These are phyloP conservation scores for Kodamaea suecica DNA, from an alignment of 1,139 yeast species.

Conservation along the genomic window DNA sequence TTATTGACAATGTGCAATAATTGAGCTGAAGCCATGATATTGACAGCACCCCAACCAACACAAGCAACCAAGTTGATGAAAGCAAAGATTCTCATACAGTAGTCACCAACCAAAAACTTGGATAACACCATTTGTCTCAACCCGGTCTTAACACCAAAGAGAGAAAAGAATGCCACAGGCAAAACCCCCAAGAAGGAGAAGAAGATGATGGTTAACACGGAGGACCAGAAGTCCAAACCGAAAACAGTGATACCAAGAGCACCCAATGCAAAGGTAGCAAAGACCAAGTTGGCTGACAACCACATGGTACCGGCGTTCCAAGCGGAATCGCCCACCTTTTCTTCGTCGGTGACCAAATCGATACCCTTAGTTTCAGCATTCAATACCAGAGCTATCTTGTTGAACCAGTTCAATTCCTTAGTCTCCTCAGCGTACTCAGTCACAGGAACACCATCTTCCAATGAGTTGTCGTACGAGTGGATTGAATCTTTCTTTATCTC, in stretches of 20 bases:
- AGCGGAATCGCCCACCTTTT: conserved; percentile 58
- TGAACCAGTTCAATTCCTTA: conserved; percentile 13
- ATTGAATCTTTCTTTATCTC: conserved; percentile 18
- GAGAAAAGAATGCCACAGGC: conserved; percentile 80
- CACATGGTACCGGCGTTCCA: conserved; percentile 84
- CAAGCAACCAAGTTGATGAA: conserved; percentile 79
- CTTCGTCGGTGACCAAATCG: conserved; percentile 65
- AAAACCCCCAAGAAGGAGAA: conserved; percentile 69
- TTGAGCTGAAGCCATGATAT: conserved; percentile 87
- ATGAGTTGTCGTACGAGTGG: conserved; percentile 26
- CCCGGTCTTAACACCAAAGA: conserved; percentile 83
- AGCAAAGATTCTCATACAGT: conserved; percentile 74
- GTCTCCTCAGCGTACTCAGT: conserved; percentile 23
- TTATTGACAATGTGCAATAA: conserved; percentile 73
- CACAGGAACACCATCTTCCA: conserved; percentile 17
- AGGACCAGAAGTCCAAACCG: conserved; percentile 61
- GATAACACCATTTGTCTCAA: conserved; percentile 85
- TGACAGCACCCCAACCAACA: conserved; percentile 95
- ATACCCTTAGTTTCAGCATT: conserved; percentile 69
- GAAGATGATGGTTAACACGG: conserved; percentile 60
- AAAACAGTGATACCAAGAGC: conserved; percentile 67
- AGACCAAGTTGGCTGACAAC: conserved; percentile 87
- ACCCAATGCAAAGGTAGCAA: conserved; percentile 81
- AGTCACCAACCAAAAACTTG: conserved; percentile 73
- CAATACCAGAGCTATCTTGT: conserved; percentile 33